Base-by-base conservation (phyloP, 2,329 filamentous ascomycete species). In the Ophiocordyceps sinensis region DNA sequence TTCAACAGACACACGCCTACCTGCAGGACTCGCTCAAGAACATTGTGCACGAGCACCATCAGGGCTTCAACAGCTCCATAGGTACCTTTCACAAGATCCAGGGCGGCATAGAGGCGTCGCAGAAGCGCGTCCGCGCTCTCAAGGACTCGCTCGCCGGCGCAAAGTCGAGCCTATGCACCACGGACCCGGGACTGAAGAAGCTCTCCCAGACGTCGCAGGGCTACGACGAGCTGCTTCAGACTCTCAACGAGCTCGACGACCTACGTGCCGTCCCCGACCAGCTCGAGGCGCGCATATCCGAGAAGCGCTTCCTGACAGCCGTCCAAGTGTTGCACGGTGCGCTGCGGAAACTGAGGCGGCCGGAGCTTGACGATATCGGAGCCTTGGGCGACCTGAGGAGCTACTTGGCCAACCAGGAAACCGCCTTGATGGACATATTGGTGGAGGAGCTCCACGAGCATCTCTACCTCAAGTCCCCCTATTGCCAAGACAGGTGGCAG, bases 61-160 rank as follows among this genome's bases (percentile, higher is more conserved):
- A 98, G 61, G 93, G 91, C 37, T 98, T 98, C 72, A 98, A 96
- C 64, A 94, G 86, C 61, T 95, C 89, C 39, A 96, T 98, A 47
- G 91, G 89, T 60, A 96, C 89, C 17, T 98, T 96, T 57, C 93
- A 98, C 68, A 95, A 94, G 62, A 98, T 98, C 46, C 91, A 98
- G 60, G 78, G 80, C 40, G 94, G 86, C 62, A 91, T 98, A 49
- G 84, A 89, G 53, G 71, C 77, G 39, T 94, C 87, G 14, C 91
- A 98, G 61, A 79, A 79, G 53, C 79, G 86, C 45, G 85, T 98
- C 41, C 78, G 89, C 44, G 68, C 71, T 12, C 68, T 98, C 46
- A 91, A 89, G 59, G 78, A 87, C 43, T 86, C 85, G n/a, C 68
- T 98, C 43, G 73, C 79, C 13, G 74, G 78, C 41, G 82, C 89